Percentiles rank a stretch among this genome's conserved stretches.
Conservation (phyloP, 805 yeast genomes). For the Lipomyces chichibuensis region DNA sequence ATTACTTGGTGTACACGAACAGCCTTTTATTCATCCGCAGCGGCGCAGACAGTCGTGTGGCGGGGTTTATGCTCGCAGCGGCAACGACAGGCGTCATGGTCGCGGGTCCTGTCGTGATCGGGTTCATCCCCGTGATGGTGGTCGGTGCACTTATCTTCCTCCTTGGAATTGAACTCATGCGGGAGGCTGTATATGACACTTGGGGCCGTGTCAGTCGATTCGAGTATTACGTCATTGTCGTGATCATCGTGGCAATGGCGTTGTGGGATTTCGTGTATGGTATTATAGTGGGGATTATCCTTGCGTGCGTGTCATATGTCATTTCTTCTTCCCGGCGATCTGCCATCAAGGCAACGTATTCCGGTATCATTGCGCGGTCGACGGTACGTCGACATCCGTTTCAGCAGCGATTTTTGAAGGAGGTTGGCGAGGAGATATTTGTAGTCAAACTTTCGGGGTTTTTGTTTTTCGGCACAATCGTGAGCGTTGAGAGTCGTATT, state of each 20-base stretch:
- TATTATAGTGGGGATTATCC: conserved; percentile 81
- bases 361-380: conserved; percentile 87
- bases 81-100: conserved; percentile 82
- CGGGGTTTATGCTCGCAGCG: conserved; percentile 85
- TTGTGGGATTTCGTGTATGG: conserved; percentile 94
- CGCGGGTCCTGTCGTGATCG: conserved; percentile 89
- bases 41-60: conserved; percentile 87
- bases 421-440: conserved; percentile 89
- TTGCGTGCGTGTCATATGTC: conserved; percentile 95
- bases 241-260: conserved; percentile 94
- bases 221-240: conserved; percentile 81
- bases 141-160: conserved; percentile 91
- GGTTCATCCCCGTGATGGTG: conserved; percentile 91
- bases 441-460: conserved; percentile 86
- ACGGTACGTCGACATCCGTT: conserved; percentile 89
- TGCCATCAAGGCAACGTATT: conserved; percentile 76
- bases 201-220: conserved; percentile 70
- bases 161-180: conserved; percentile 84
- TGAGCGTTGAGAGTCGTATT: conserved; percentile 80
- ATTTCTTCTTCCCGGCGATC: conserved; percentile 85
- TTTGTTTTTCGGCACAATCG: conserved; percentile 92
- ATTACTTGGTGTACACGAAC: conserved; percentile 92
- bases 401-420: conserved; percentile 79
- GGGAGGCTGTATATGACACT: conserved; percentile 86
- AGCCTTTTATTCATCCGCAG: conserved; percentile 88